Evolutionary conservation across 2,329 filamentous ascomycete species (phyloP), one percentile per base, ranked within the genome.

Genomic region (Dactylellina cionopaga): DNA sequence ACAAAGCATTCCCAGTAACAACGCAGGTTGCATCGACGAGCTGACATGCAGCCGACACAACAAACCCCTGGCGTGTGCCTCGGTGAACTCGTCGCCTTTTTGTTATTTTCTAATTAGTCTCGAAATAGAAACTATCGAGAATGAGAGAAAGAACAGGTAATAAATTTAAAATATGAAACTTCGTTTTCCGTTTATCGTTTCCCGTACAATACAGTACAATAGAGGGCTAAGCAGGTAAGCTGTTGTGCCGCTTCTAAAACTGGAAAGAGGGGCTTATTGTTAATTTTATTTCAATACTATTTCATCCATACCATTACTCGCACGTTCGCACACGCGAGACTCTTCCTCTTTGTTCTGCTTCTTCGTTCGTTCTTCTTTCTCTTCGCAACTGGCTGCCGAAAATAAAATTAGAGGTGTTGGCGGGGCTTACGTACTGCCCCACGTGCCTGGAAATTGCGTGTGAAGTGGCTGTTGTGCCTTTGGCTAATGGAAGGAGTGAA

Each of bases 181-280:
- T 22, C 51, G 35, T 24, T 13, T 27, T 31, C 55, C 62, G 51
- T 66, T 66, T 66, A 43, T 58, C 51, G 62, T 66, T 66, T 11
- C 27, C 29, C 60, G 60, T 64, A 46, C 33, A 22, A 24, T n/a
- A n/a, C n/a, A n/a, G n/a, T n/a, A n/a, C n/a, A n/a, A n/a, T n/a
- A n/a, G n/a, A n/a, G n/a, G n/a, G n/a, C n/a, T n/a, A n/a, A n/a
- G n/a, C n/a, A n/a, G 33, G 51, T 55, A 41, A 27, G 27, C 41
- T 54, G 62, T 66, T 43, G 62, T 58, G 52, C 62, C 49, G 49
- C 51, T 66, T 58, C 62, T 66, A 49, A 66, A 66, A 58, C 62
- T 41, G 58, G 62, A 55, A 55, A 55, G 51, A 55, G 51, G 51
- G 62, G 39, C 54, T 58, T 56, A 37, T 49, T 44, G 47, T 37